These are phyloP conservation scores for Angophora floribunda DNA, from an alignment of 345 rosid species.

Conservation along the genomic window DNA sequence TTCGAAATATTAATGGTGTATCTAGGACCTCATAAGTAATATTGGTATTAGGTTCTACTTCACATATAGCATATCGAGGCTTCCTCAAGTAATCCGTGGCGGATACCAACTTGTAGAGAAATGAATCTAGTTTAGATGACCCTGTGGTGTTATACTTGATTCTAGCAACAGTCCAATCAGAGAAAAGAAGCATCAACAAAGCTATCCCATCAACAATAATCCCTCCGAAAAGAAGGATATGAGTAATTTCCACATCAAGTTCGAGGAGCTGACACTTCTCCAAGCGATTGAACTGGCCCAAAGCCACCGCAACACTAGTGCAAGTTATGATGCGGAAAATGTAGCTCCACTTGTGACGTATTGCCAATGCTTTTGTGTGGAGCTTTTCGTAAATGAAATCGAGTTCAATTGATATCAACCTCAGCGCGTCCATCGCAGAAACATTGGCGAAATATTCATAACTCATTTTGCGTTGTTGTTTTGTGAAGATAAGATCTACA, in stretches of 20 bases:
- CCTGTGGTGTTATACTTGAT: accelerated
- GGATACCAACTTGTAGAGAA: accelerated
- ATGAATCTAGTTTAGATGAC: accelerated
- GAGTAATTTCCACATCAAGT: background rate
- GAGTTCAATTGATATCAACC: background rate
- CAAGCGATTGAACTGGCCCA: background rate
- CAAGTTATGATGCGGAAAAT: background rate
- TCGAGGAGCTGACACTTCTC: background rate
- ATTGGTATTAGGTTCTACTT: accelerated
- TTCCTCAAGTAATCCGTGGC: accelerated
- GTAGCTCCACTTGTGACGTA: background rate
- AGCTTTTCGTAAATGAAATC: accelerated
- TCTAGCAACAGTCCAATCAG: accelerated
- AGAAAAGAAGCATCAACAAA: background rate
- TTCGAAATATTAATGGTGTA: background rate
- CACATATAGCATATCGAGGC: accelerated
- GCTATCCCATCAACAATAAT: background rate
- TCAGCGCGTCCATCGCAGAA: background rate
- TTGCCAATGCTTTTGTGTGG: background rate
- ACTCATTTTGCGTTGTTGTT: accelerated
- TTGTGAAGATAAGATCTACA: accelerated
- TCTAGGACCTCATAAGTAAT: background rate
- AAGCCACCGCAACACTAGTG: background rate
- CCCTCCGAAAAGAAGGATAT: background rate
- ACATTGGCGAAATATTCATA: accelerated